Conservation (phyloP, 106 monocot species). For the Amphibolis antarctica region DNA sequence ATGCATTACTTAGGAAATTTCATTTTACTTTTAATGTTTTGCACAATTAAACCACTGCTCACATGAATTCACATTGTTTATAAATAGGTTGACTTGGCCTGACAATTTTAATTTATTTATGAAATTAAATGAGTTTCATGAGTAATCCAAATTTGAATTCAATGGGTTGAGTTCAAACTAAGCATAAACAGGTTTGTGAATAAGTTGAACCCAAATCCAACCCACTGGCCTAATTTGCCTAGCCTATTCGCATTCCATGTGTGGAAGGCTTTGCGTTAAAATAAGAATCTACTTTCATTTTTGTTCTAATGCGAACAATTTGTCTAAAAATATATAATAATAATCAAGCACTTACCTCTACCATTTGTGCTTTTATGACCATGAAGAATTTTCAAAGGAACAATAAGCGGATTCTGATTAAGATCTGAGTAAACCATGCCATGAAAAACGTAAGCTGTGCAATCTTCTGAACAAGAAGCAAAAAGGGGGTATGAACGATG, state of each 20-base stretch:
- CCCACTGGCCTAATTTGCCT: background rate
- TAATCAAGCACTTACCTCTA: constrained; percentile 33
- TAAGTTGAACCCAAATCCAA: background rate
- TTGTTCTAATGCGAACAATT: background rate
- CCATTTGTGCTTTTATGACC: constrained; percentile 46
- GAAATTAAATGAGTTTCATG: too few relatives aligned
- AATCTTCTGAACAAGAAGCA: constrained; percentile 82
- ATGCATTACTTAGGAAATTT: too few relatives aligned
- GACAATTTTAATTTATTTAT: too few relatives aligned
- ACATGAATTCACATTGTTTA: too few relatives aligned
- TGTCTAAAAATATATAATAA: background rate
- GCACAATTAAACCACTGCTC: too few relatives aligned
- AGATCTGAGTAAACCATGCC: constrained; percentile 97
- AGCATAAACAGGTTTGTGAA: too few relatives aligned
- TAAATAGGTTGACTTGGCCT: too few relatives aligned
- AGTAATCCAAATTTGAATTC: too few relatives aligned
- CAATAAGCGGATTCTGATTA: constrained; percentile 89
- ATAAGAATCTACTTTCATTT: background rate
- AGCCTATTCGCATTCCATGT: background rate
- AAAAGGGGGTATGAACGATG: constrained; percentile 90
- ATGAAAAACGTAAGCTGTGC: constrained; percentile 86
- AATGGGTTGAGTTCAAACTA: too few relatives aligned
- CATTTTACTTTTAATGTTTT: too few relatives aligned
- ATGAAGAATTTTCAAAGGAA: constrained; percentile 90
- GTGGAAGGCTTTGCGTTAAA: background rate